Conservation (phyloP, 2,329 filamentous ascomycete species). For the Penicillium brevicompactum region DNA sequence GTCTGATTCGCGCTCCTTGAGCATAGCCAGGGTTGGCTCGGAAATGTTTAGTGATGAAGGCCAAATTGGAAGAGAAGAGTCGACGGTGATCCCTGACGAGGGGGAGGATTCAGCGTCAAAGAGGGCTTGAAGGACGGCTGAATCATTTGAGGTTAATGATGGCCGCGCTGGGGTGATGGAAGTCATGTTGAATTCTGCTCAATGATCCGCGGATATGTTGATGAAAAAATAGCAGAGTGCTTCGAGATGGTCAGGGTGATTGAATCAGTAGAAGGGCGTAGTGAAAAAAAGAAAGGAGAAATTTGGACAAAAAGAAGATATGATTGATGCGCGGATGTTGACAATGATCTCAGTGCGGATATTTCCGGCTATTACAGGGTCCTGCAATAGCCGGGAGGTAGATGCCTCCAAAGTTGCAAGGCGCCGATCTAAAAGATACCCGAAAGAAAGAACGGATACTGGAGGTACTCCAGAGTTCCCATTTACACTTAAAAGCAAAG, state of each 20-base stretch:
- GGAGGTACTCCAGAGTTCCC: not conserved
- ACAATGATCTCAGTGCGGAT: constrained; percentile 14
- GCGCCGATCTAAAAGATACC: constrained; percentile 6
- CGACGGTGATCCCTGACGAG: constrained; percentile 41
- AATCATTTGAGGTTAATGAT: constrained; percentile 46
- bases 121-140: constrained; percentile 48
- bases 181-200: constrained; percentile 17
- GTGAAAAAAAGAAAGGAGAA: too few relatives aligned
- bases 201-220: not conserved
- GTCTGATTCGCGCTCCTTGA: constrained; percentile 43
- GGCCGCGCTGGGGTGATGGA: constrained; percentile 26
- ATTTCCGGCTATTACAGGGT: constrained; percentile 21
- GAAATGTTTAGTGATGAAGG: constrained; percentile 41
- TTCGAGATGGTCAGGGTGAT: not conserved
- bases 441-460: constrained; percentile 8
- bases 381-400: constrained; percentile 2
- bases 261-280: not conserved
- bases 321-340: constrained; percentile 1
- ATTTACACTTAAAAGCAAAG: constrained; percentile 7
- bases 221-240: too few relatives aligned
- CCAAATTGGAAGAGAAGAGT: constrained; percentile 42
- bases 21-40: constrained; percentile 33
- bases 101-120: constrained; percentile 50
- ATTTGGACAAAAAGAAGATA: not conserved
- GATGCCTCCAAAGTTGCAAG: constrained; percentile 2